phyloP scores from a whole-genome alignment of 2,329 filamentous ascomycete species.

The Tolypocladium guangdongense region DNA sequence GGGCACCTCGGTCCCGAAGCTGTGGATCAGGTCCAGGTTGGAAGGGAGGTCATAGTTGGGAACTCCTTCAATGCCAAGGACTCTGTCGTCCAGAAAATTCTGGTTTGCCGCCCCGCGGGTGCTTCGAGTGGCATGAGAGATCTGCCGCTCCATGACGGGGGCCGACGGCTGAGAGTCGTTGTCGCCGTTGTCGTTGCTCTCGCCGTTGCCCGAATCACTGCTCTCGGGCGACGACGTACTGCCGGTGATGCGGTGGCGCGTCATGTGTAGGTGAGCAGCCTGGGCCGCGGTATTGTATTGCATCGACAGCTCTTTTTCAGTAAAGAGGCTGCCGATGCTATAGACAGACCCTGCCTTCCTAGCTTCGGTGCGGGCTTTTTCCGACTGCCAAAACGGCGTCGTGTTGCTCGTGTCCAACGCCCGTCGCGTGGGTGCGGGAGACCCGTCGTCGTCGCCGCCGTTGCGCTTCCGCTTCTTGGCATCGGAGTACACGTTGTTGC shows the following conservation, averaged over 20 bases:
- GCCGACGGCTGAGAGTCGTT: constrained; percentile 36
- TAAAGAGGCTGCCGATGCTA: constrained; percentile 60
- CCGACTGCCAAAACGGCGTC: constrained; percentile 52
- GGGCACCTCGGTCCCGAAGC: constrained; percentile 34
- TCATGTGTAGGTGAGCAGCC: constrained; percentile 50
- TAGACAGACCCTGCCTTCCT: constrained; percentile 50
- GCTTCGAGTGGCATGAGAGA: constrained; percentile 53
- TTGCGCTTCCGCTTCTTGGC: constrained; percentile 54
- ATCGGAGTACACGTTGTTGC: constrained; percentile 42
- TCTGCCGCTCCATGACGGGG: constrained; percentile 50
- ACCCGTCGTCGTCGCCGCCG: constrained; percentile 49
- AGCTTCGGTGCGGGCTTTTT: constrained; percentile 41
- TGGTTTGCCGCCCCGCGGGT: constrained; percentile 43
- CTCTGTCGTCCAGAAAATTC: constrained; percentile 46
- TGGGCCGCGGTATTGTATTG: constrained; percentile 53
- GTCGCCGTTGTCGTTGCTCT: constrained; percentile 38
- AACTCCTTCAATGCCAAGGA: constrained; percentile 49
- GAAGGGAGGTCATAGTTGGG: constrained; percentile 47
- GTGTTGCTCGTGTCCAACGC: constrained; percentile 44
- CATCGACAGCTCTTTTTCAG: constrained; percentile 57
- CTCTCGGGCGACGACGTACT: constrained; percentile 38
- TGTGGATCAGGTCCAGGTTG: constrained; percentile 46
- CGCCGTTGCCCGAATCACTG: constrained; percentile 41
- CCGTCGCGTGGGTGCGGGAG: constrained; percentile 46
- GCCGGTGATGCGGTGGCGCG: constrained; percentile 45